These are phyloP conservation scores for Annona squamosa DNA, from an alignment of 164 flowering plant species.

Conservation along the genomic window DNA sequence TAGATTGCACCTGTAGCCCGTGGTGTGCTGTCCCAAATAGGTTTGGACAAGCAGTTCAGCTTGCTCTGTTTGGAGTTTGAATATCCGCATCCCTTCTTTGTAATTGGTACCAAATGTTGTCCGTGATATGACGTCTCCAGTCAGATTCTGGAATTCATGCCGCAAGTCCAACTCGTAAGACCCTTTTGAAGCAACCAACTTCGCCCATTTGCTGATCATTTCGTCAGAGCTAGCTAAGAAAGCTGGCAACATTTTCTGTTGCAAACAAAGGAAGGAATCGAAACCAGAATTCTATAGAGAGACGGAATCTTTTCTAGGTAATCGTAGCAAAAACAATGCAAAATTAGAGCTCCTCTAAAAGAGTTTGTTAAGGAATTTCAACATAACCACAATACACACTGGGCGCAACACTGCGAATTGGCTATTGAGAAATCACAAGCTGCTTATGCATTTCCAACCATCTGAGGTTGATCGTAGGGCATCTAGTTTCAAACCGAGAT, in stretches of 20 bases:
- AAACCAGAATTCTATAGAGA: not conserved
- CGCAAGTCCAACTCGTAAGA: slow-evolving; percentile 22
- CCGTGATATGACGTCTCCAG: slow-evolving; percentile 26
- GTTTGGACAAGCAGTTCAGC: not conserved
- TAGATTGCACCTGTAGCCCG: slow-evolving; percentile 24
- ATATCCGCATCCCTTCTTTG: slow-evolving; percentile 26
- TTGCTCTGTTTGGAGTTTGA: slow-evolving; percentile 20
- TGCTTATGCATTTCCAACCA: not conserved
- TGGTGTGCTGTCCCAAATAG: slow-evolving; percentile 11
- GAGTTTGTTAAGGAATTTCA: too few species aligned
- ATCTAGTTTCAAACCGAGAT: too few species aligned
- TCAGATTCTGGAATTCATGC: slow-evolving; percentile 18
- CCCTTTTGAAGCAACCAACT: not conserved
- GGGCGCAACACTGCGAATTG: not conserved
- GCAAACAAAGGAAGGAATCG: not conserved
- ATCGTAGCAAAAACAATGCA: too few species aligned
- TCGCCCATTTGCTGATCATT: slow-evolving; percentile 19
- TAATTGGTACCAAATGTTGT: slow-evolving; percentile 27
- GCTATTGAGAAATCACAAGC: not conserved
- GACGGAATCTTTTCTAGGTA: too few species aligned
- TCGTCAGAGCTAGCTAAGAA: slow-evolving; percentile 13
- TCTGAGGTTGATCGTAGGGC: not conserved
- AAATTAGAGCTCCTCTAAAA: too few species aligned
- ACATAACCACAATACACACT: too few species aligned
- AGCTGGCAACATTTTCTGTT: slow-evolving; percentile 26